Evolutionary conservation across 306 rosid species (phyloP).

Genomic region (Glycine soja): DNA sequence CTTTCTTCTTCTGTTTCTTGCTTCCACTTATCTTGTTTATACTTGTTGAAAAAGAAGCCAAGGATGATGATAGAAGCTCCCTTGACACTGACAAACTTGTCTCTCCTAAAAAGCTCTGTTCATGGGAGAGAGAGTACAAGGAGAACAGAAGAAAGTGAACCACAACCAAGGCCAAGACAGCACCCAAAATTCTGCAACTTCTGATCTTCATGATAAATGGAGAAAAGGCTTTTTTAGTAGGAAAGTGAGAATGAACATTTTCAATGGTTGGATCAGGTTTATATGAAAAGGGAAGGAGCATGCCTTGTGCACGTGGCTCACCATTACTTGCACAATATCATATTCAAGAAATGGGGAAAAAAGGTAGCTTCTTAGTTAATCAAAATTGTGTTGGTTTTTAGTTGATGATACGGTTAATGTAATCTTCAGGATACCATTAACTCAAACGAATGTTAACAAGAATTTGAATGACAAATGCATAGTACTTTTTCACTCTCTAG

Average conservation of each 20-base stretch:
- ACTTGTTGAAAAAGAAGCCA: conserved; percentile 47
- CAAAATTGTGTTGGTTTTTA: conserved; percentile 31
- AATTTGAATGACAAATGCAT: not conserved
- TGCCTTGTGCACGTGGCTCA: conserved; percentile 66
- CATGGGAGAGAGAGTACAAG: conserved; percentile 16
- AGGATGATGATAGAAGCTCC: conserved; percentile 53
- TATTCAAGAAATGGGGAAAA: conserved; percentile 21
- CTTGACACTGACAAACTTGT: conserved; percentile 57
- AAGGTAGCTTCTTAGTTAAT: not conserved
- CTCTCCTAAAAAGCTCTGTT: conserved; percentile 50
- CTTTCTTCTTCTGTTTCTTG: conserved; percentile 56
- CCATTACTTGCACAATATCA: conserved; percentile 44
- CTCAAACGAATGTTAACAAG: not conserved
- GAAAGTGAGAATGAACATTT: conserved; percentile 16
- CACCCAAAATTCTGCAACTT: conserved; percentile 30
- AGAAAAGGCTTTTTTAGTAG: conserved; percentile 18
- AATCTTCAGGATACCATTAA: conserved; percentile 30
- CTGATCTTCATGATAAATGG: conserved; percentile 54
- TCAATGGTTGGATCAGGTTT: conserved; percentile 55
- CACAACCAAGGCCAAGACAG: conserved; percentile 55
- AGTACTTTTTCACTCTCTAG: conserved; percentile 29
- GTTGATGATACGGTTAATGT: conserved; percentile 21
- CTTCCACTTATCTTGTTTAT: conserved; percentile 48
- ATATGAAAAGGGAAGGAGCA: conserved; percentile 48
- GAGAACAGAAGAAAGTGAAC: conserved; percentile 50